Percentiles rank a stretch among this genome's conserved stretches.
These are phyloP conservation scores for Adenanthera pavonina DNA, from an alignment of 306 rosid genomes.

Conservation along the genomic window DNA sequence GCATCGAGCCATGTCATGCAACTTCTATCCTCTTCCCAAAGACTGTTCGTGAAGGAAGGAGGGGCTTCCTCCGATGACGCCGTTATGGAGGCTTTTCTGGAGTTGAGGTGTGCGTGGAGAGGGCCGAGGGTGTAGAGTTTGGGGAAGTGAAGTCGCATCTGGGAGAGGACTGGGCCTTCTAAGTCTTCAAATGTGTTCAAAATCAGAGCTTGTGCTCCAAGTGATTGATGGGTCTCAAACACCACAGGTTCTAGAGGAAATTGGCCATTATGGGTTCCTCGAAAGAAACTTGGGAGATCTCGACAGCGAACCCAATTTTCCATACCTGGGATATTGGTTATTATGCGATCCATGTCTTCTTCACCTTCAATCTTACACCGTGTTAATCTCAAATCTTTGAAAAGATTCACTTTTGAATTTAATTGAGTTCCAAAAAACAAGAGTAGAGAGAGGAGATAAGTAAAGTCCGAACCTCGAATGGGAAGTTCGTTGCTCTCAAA, in stretches of 20 bases:
- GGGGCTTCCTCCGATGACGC: constrained; percentile 3
- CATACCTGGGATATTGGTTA: constrained; percentile 50
- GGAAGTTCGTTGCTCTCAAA: constrained; percentile 51
- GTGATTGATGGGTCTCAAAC: constrained; percentile 10
- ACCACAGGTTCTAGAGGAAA: neutral
- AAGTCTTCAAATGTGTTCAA: constrained; percentile 71
- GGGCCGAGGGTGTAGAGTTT: constrained; percentile 57
- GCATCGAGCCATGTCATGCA: constrained; percentile 67
- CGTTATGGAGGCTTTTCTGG: neutral
- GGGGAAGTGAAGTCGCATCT: constrained; percentile 35
- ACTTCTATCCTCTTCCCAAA: constrained; percentile 42
- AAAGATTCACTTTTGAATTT: too few species aligned
- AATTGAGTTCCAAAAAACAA: too few species aligned
- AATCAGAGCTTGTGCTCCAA: constrained; percentile 45
- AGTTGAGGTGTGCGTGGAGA: constrained; percentile 49
- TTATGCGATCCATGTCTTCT: constrained; percentile 61
- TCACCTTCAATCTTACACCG: constrained; percentile 8
- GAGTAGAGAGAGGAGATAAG: too few species aligned
- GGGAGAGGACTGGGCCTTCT: constrained; percentile 50
- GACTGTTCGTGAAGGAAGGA: neutral
- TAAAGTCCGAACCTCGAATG: constrained; percentile 33
- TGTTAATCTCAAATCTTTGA: too few species aligned
- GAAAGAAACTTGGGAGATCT: constrained; percentile 57
- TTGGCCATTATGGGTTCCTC: neutral
- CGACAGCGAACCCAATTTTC: constrained; percentile 56